These are phyloP conservation scores for Tilletia walkeri DNA, from an alignment of 1,284 basidiomycete genomes.

Conservation along the genomic window DNA sequence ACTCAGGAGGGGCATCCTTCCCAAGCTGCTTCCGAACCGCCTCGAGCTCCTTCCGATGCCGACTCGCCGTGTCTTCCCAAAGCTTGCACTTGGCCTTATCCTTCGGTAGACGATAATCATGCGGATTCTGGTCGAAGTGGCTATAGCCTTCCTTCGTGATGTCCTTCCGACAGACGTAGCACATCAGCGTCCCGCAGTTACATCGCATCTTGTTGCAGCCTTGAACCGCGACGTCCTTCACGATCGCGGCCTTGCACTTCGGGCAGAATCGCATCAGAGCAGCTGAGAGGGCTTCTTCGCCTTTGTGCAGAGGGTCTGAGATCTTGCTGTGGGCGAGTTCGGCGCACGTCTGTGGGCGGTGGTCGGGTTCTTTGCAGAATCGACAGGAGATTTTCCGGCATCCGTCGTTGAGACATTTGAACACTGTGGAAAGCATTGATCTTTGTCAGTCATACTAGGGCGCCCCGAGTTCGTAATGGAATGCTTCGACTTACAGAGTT, in stretches of 20 bases:
- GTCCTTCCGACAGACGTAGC: slow-evolving; percentile 15
- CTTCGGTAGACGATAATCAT: not conserved
- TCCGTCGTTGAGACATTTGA: slow-evolving; percentile 32
- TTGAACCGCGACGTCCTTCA: not conserved
- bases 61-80: slow-evolving; percentile 29
- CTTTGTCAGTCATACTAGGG: too few relatives aligned
- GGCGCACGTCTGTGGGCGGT: slow-evolving; percentile 41
- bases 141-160: slow-evolving; percentile 26
- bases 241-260: slow-evolving; percentile 3
- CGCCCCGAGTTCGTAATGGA: too few relatives aligned
- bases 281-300: slow-evolving; percentile 33
- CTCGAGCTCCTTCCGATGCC: slow-evolving; percentile 24
- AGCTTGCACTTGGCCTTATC: slow-evolving; percentile 20
- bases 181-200: not conserved
- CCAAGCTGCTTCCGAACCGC: not conserved
- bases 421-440: not conserved
- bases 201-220: slow-evolving; percentile 10
- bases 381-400: slow-evolving; percentile 26
- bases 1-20: not conserved
- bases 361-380: slow-evolving; percentile 42
- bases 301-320: slow-evolving; percentile 31
- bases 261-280: slow-evolving; percentile 26
- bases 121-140: slow-evolving; percentile 31
- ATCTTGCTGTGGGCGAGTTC: slow-evolving; percentile 35
- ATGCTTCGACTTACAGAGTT: slow-evolving; percentile 30